A percentile compares a stretch with the other conserved stretches of the same genome.
phyloP scores from a whole-genome alignment of 2,329 filamentous ascomycete genomes.

The Calycina marina region DNA sequence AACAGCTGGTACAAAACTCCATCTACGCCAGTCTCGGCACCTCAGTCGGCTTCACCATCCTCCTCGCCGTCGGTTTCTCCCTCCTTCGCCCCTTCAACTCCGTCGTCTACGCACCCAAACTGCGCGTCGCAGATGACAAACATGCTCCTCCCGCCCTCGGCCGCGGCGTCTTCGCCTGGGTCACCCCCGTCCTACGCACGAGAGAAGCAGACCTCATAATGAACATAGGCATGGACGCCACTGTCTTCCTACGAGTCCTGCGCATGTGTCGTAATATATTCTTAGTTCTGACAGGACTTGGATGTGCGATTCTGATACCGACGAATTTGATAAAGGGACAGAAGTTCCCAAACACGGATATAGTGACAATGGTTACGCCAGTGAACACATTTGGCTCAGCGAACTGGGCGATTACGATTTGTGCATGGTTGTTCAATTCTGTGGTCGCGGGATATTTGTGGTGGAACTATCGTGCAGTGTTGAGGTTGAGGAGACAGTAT shows the following conservation, averaged over 20 bases:
- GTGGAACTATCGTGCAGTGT: constrained; percentile 72
- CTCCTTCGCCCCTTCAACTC: constrained; percentile 82
- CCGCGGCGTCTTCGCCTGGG: constrained; percentile 79
- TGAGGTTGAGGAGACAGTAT: constrained; percentile 58
- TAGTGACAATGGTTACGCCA: constrained; percentile 46
- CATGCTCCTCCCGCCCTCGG: constrained; percentile 78
- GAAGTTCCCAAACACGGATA: constrained; percentile 18
- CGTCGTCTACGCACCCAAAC: constrained; percentile 83
- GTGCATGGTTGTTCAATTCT: constrained; percentile 54
- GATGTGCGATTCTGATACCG: constrained; percentile 66
- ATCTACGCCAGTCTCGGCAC: constrained; percentile 67
- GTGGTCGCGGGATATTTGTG: constrained; percentile 71
- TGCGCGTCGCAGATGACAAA: constrained; percentile 82
- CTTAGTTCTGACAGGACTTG: constrained; percentile 53
- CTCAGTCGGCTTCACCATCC: constrained; percentile 59
- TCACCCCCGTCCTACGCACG: constrained; percentile 62
- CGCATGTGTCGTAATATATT: constrained; percentile 93
- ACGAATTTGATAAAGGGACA: constrained; percentile 47
- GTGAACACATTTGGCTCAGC: constrained; percentile 34
- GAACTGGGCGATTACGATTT: constrained; percentile 44
- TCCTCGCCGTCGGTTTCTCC: constrained; percentile 71
- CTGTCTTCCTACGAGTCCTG: constrained; percentile 75
- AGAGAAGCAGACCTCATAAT: constrained; percentile 64
- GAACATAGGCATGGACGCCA: constrained; percentile 82
- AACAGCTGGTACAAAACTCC: constrained; percentile 32